Evolutionary conservation across 2,329 filamentous ascomycete species (phyloP).

Genomic region (Calonectria henricotiae): DNA sequence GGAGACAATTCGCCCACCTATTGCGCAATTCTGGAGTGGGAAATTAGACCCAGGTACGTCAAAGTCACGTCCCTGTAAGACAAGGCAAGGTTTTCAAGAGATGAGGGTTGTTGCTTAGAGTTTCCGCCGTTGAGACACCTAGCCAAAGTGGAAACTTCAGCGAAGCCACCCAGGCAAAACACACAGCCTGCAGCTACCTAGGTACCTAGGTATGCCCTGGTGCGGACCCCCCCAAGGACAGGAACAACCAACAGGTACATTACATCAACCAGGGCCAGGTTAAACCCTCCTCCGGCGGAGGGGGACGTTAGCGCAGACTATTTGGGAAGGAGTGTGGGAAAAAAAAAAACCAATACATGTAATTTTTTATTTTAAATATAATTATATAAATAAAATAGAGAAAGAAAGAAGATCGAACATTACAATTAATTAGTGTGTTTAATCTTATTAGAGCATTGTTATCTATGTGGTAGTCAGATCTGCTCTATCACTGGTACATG

Average conservation of each 20-base stretch:
- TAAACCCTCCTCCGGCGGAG: neutral
- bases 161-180: slow-evolving; percentile 14
- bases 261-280: neutral
- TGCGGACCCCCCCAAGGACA: neutral
- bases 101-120: slow-evolving; percentile 24
- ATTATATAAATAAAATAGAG: slow-evolving; percentile 28
- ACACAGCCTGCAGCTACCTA: neutral
- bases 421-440: slow-evolving; percentile 2
- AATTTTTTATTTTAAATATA: neutral
- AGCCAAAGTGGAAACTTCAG: slow-evolving; percentile 2
- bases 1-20: slow-evolving; percentile 10
- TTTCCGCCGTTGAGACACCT: slow-evolving; percentile 27
- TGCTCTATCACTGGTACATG: neutral
- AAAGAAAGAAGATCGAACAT: neutral
- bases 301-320: neutral
- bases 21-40: slow-evolving; percentile 19
- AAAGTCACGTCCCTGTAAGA: neutral
- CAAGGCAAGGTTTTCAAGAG: neutral
- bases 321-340: slow-evolving; percentile 12
- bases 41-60: slow-evolving; percentile 11
- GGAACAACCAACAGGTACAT: slow-evolving; percentile 11
- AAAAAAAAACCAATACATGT: neutral
- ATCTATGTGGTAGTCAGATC: neutral
- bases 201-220: neutral
- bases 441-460: neutral